Conservation (phyloP, 148 eudicot genomes). For the Pharnaceum exiguum region DNA sequence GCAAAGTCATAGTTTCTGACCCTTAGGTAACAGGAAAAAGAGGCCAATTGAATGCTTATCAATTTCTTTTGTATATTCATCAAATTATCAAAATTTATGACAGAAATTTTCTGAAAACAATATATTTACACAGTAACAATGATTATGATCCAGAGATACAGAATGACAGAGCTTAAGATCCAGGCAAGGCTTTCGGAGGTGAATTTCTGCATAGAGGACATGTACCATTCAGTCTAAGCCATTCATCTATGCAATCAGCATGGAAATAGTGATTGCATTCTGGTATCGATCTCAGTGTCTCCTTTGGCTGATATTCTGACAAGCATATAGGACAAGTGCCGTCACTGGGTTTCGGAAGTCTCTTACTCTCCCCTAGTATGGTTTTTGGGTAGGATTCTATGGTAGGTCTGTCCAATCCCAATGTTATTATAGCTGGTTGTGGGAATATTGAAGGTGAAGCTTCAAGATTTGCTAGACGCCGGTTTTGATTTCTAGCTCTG, state of each 20-base stretch:
- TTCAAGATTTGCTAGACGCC: constrained; percentile 9
- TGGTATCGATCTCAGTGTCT: constrained; percentile 59
- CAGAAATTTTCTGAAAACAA: neutral
- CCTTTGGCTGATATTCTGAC: constrained; percentile 61
- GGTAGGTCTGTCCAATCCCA: constrained; percentile 49
- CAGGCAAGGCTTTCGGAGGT: constrained; percentile 20
- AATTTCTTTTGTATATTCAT: too few species aligned
- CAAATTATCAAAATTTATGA: too few species aligned
- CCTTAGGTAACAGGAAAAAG: too few species aligned
- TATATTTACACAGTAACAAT: constrained; percentile 9
- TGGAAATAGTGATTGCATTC: constrained; percentile 84
- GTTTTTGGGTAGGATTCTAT: constrained; percentile 69
- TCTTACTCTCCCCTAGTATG: constrained; percentile 52
- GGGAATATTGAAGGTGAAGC: constrained; percentile 34
- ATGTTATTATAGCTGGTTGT: constrained; percentile 19
- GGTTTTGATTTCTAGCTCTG: constrained; percentile 9
- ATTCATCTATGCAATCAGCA: constrained; percentile 74
- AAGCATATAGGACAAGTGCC: constrained; percentile 65
- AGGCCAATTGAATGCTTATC: too few species aligned
- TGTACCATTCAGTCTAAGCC: constrained; percentile 67
- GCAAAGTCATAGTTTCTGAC: too few species aligned
- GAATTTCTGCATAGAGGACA: constrained; percentile 84
- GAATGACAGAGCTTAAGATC: neutral
- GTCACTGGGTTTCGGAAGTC: constrained; percentile 54
- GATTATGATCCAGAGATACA: constrained; percentile 1